Base-by-base conservation (phyloP, 1,139 yeast species). In the Pichia sp. region DNA sequence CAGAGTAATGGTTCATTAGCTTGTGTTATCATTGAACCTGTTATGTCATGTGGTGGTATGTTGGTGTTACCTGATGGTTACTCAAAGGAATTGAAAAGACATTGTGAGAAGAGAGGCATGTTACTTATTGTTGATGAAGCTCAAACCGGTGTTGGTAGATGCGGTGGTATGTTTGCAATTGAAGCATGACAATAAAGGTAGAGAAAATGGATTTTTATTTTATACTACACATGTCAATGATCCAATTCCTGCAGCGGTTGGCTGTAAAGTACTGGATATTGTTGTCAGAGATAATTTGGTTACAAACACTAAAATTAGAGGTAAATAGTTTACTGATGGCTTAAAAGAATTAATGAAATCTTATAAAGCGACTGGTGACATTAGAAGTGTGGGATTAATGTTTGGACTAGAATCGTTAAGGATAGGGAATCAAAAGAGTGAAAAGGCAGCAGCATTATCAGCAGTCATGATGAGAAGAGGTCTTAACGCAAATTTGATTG, bases 71-170 rank as follows among this genome's bases (percentile, higher is more conserved):
- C 61, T n/a, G 59, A 58, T 27, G 62, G 61, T 28, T 62, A 61
- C 33, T 30, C 62, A 44, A 50, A 58, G 52, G 63, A 56, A 41
- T 53, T 62, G 55, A 58, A 60, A 33, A 31, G 36, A 16, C 63
- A 61, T 29, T 60, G 66, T 50, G 60, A 62, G 47, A 58, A 55
- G 33, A 57, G 64, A 45, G 63, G 60, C 7, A 61, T 63, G 61
- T 53, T 63, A 22, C 47, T 63, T 33, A 66, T 67, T 34, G 58
- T 66, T 39, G 71, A 67, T 54, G 71, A 68, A 50, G 67, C 67
- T 41, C 70, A 68, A n/a, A 67, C 70, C 2, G 71, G 70, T 2
- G 62, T 68, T 51, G 71, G 70, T 27, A 59, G 70, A 51, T 64
- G 69, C 25, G 71, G 71, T 11, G 61, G 61, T 31, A 60, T 66